These are phyloP conservation scores for Talaromyces liani DNA, from an alignment of 495 filamentous ascomycete genomes.

Conservation along the genomic window DNA sequence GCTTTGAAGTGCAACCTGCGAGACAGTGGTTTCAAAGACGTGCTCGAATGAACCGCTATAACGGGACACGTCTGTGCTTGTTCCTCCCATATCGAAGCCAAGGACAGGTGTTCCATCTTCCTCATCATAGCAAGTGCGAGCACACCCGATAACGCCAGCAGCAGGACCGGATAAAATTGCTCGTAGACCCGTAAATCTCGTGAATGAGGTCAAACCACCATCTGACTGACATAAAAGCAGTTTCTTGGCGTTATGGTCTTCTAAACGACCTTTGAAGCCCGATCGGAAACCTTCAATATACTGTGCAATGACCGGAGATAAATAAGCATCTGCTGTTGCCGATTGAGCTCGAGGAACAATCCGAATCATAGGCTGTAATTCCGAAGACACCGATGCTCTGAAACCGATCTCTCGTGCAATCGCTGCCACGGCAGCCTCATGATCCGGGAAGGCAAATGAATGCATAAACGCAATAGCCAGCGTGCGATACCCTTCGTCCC, in stretches of 20 bases:
- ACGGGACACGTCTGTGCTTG: constrained; percentile 87
- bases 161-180: constrained; percentile 55
- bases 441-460: constrained; percentile 47
- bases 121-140: constrained; percentile 84
- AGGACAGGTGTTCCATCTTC: constrained; percentile 84
- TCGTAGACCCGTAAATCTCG: constrained; percentile 49
- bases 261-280: constrained; percentile 48
- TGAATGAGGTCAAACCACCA: constrained; percentile 48
- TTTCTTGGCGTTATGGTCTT: constrained; percentile 37
- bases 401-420: constrained; percentile 43
- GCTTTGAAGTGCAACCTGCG: constrained; percentile 89
- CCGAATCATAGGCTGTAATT: constrained; percentile 81
- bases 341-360: constrained; percentile 76
- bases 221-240: constrained; percentile 52
- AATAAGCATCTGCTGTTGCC: constrained; percentile 90
- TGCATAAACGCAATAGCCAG: constrained; percentile 48
- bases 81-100: constrained; percentile 96
- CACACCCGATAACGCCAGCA: constrained; percentile 82
- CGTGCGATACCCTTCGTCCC: constrained; percentile 40
- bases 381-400: constrained; percentile 50
- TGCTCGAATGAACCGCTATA: constrained; percentile 94
- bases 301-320: constrained; percentile 91
- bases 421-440: constrained; percentile 40
- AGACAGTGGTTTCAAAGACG: constrained; percentile 95
- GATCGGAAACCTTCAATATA: constrained; percentile 84